Evolutionary conservation across 257 asterid genomes (phyloP), one percentile per base, ranked within the genome.

Genomic region (Solanum bukasovii): DNA sequence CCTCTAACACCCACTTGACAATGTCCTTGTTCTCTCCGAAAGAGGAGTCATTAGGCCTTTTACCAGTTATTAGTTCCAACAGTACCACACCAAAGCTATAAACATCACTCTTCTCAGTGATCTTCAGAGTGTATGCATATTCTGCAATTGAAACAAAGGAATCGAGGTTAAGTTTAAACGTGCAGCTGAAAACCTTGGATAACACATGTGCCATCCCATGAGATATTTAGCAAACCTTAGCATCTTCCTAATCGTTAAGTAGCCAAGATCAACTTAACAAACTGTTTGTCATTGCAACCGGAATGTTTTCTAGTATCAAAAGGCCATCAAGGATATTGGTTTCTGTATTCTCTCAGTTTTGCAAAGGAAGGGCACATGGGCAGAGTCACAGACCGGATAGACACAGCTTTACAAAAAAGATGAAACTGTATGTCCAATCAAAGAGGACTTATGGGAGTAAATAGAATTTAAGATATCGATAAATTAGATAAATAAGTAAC

Each of bases 71-170:
- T 33, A 95, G 87, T 86, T 94, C 98, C 88, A 95, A 73, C 82
- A 94, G 88, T 87, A 95, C 93, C 27, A 95, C 93, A 5, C 98
- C 98, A 31, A 93, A 95, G 92, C 98, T 95, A 79, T 95, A 95
- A 12, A 95, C 96, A 33, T 95, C 98, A 33, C 98, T 94, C 94
- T 95, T 95, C 91, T 94, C 97, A 0, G 93, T 93, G 12, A 95
- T 93, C 87, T 92, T 94, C 93, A 93, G 67, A 0, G 97, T 95
- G 87, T 95, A 94, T 2, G 93, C 96, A 89, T 95, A 95, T 86
- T 95, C 98, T 95, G 93, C 93, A 91, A 74, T 25, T 6, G 70
- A 79, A 38, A 77, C 52, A 78, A 70, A 84, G 61, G 78, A 59
- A 46, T 37, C 8, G 56, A 81, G 42, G 81, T 73, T 84, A 18